Percentiles rank a stretch among this genome's conserved stretches.
These are phyloP conservation scores for Domatiomyces globalis DNA, from an alignment of 2,329 filamentous ascomycete species.

Conservation along the genomic window DNA sequence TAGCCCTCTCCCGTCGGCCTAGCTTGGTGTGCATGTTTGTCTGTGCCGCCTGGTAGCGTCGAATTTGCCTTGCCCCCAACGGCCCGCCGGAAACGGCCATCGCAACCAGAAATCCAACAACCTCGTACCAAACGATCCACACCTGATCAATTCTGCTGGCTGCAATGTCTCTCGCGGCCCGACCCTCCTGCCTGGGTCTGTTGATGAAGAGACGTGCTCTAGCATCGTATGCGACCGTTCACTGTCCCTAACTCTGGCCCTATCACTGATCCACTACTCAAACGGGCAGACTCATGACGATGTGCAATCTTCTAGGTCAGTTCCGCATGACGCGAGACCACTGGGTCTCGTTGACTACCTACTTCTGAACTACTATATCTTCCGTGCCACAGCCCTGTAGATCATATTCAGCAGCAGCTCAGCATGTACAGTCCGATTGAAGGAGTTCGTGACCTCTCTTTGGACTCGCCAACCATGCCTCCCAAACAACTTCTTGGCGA, in stretches of 20 bases:
- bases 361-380: neutral
- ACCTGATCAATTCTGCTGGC: neutral
- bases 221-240: neutral
- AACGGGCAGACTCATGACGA: neutral
- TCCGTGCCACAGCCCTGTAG: neutral
- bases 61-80: neutral
- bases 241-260: neutral
- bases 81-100: neutral
- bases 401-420: neutral
- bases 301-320: neutral
- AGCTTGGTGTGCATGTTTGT: neutral
- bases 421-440: neutral
- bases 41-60: neutral
- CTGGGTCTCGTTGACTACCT: neutral
- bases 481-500: neutral
- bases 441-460: neutral
- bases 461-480: neutral
- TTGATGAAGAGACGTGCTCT: neutral
- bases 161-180: neutral
- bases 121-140: neutral
- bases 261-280: neutral
- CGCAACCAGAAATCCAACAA: neutral
- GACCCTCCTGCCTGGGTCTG: neutral
- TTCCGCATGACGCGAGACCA: neutral
- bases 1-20: neutral